These are phyloP conservation scores for Yamadazyma mexicana DNA, from an alignment of 1,139 yeast species.

Conservation along the genomic window DNA sequence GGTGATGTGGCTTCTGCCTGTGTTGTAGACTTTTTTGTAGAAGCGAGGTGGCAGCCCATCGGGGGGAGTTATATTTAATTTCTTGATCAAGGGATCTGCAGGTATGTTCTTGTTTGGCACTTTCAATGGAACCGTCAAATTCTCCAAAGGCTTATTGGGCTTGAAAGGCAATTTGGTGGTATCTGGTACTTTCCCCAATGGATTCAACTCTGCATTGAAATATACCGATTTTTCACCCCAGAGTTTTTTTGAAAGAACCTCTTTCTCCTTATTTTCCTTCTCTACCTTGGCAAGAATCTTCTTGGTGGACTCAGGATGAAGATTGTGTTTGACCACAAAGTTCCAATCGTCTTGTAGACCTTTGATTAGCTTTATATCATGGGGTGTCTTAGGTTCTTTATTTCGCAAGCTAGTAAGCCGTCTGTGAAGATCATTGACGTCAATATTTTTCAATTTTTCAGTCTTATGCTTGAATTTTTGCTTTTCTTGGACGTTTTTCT, in stretches of 20 bases:
- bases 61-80: conserved; percentile 33
- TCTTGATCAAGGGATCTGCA: conserved; percentile 30
- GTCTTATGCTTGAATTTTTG: conserved; percentile 34
- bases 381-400: conserved; percentile 16
- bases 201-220: conserved; percentile 49
- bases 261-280: conserved; percentile 18
- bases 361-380: conserved; percentile 21
- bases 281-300: conserved; percentile 22
- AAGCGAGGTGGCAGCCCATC: conserved; percentile 40
- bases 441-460: conserved; percentile 26
- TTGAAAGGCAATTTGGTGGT: conserved; percentile 5
- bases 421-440: conserved; percentile 35
- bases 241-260: conserved; percentile 22
- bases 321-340: conserved; percentile 33
- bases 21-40: conserved; percentile 40
- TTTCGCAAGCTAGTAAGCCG: conserved; percentile 24
- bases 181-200: conserved; percentile 44
- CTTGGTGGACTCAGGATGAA: conserved; percentile 32
- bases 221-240: conserved; percentile 42
- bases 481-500: conserved; percentile 36
- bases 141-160: conserved; percentile 17
- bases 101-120: conserved; percentile 13
- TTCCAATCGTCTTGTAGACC: conserved; percentile 40
- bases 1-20: conserved; percentile 14
- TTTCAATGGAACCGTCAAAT: conserved; percentile 28